Evolutionary conservation across 2,329 filamentous ascomycete species (phyloP), one percentile per base, ranked within the genome.

Genomic region (Sphaerulina musiva): DNA sequence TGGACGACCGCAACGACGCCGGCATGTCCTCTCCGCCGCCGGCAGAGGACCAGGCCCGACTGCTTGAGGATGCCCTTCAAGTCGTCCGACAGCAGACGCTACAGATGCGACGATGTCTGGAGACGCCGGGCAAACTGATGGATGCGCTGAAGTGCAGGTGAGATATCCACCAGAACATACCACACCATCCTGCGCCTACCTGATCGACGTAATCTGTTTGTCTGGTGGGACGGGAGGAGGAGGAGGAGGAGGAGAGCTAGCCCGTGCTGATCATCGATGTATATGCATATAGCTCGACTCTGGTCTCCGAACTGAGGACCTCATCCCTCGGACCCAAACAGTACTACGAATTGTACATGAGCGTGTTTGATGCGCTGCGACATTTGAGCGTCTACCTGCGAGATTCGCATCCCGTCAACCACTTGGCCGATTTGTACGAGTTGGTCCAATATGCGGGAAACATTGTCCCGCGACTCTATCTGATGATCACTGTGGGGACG

Each of bases 341-440:
- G 74, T 98, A 98, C 78, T 98, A 98, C 73, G 95, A 98, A 77
- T 82, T 98, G 55, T 98, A 98, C 76, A 98, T 98, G 93, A 83
- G 93, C 62, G 90, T 98, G 59, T 98, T 98, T 74, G 93, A 98
- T 77, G 92, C 95, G 60, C 77, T 98, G 70, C 90, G 93, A 71
- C 92, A 97, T 74, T 84, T 98, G 50, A 95, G 93, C 51, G 89
- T 95, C 60, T 95, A 96, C 73, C 85, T 98, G 43, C 91, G 90
- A 73, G 93, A 98, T 70, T 96, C 91, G 68, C 93, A 98, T 73
- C 93, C 93, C 3, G 87, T 95, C 63, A 97, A 98, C 72, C 93
- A 98, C 77, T 84, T 98, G 53, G 93, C 93, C 72, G 93, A 98
- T 71, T 80, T 98, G 39, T 98, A 97, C 78, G 92, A 97, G 72